Evolutionary conservation across 495 filamentous ascomycete species (phyloP).

Genomic region (Parachaetomium inaequale): DNA sequence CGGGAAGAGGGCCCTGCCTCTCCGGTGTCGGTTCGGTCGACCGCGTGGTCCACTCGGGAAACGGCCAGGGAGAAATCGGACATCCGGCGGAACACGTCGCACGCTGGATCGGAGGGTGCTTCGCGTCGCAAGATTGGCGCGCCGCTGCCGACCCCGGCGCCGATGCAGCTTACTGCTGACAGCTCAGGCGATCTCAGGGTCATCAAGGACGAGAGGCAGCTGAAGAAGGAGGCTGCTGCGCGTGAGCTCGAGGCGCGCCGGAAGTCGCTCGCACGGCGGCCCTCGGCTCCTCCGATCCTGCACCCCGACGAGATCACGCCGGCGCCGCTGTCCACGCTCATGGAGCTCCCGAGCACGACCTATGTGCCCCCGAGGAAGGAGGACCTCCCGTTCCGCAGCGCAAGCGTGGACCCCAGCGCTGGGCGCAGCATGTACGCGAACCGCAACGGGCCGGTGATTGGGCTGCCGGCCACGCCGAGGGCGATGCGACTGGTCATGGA

Average conservation of each 20-base stretch:
- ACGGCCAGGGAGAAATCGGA: slow-evolving; percentile 50
- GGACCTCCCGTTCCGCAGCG: slow-evolving; percentile 42
- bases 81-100: slow-evolving; percentile 38
- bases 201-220: slow-evolving; percentile 51
- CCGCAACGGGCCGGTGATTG: slow-evolving; percentile 51
- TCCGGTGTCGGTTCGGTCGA: slow-evolving; percentile 23
- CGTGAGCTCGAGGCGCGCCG: slow-evolving; percentile 84
- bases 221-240: slow-evolving; percentile 73
- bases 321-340: slow-evolving; percentile 13
- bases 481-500: slow-evolving; percentile 79
- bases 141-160: slow-evolving; percentile 32
- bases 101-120: slow-evolving; percentile 14
- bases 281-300: slow-evolving; percentile 73
- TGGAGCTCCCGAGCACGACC: slow-evolving; percentile 30
- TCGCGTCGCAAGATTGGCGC: slow-evolving; percentile 18
- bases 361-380: slow-evolving; percentile 39
- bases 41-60: slow-evolving; percentile 23
- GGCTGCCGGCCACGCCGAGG: slow-evolving; percentile 77
- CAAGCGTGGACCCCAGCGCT: slow-evolving; percentile 42
- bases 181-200: slow-evolving; percentile 39
- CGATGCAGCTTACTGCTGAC: slow-evolving; percentile 30
- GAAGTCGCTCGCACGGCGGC: slow-evolving; percentile 73
- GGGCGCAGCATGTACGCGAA: slow-evolving; percentile 45
- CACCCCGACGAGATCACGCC: slow-evolving; percentile 64
- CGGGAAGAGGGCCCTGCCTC: slow-evolving; percentile 20